Conservation (phyloP, 257 asterid genomes). For the Przewalskia tangutica region DNA sequence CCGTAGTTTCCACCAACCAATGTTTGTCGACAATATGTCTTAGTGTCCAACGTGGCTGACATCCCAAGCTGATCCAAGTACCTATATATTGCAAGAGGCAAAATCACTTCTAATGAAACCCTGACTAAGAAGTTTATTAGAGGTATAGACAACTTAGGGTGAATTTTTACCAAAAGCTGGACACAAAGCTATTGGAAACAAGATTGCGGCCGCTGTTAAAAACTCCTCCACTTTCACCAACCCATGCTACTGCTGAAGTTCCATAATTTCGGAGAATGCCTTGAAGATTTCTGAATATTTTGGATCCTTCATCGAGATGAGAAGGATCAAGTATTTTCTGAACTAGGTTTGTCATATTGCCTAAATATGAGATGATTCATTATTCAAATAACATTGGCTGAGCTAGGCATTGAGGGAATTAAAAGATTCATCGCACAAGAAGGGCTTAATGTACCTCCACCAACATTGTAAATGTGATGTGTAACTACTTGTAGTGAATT, state of each 20-base stretch:
- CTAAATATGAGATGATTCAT: conserved; percentile 10
- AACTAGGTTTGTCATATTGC: conserved; percentile 27
- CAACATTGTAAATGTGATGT: conserved; percentile 89
- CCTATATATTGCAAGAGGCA: conserved; percentile 26
- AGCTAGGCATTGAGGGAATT: background rate
- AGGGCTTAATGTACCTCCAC: conserved; percentile 49
- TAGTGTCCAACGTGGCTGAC: conserved; percentile 60
- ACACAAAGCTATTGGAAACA: conserved; percentile 72
- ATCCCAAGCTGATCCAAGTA: conserved; percentile 88
- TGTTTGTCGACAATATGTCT: conserved; percentile 83
- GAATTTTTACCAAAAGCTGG: conserved; percentile 63
- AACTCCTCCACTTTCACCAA: conserved; percentile 58
- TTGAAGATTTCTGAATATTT: conserved; percentile 20
- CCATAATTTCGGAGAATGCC: conserved; percentile 14
- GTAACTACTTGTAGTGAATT: conserved; percentile 54
- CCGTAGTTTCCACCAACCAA: conserved; percentile 91
- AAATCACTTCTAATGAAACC: background rate
- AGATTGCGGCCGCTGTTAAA: conserved; percentile 61
- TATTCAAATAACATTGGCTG: background rate
- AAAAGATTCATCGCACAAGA: background rate
- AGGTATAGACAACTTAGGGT: background rate
- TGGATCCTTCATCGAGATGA: conserved; percentile 30
- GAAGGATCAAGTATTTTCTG: conserved; percentile 37
- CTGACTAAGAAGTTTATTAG: background rate
- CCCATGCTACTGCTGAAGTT: conserved; percentile 37